phyloP scores from a whole-genome alignment of 495 filamentous ascomycete genomes.

The Elasticomyces elasticus region DNA sequence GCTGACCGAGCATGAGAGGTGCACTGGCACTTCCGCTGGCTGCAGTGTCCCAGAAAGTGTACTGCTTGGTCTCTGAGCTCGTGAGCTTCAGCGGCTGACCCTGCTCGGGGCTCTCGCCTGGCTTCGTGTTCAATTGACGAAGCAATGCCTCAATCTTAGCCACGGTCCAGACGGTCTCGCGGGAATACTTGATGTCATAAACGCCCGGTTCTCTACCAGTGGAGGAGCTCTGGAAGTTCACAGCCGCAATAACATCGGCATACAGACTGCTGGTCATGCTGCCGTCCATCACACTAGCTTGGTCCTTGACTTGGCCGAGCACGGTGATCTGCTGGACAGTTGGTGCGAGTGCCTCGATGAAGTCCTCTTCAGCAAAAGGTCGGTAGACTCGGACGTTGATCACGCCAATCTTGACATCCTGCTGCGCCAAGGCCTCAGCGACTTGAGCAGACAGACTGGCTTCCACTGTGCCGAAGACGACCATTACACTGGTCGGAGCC shows the following conservation, averaged over 20 bases:
- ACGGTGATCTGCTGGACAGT: constrained; percentile 62
- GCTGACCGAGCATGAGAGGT: constrained; percentile 54
- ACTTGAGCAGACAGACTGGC: constrained; percentile 76
- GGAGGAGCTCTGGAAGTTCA: constrained; percentile 55
- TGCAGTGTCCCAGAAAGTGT: constrained; percentile 89
- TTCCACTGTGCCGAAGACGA: constrained; percentile 87
- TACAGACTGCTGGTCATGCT: constrained; percentile 74
- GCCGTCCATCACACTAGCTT: constrained; percentile 50
- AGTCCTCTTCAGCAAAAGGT: constrained; percentile 88
- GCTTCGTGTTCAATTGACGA: constrained; percentile 26
- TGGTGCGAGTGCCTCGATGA: constrained; percentile 67
- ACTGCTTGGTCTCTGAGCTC: constrained; percentile 54
- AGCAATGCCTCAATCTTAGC: constrained; percentile 61
- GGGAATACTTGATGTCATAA: constrained; percentile 79
- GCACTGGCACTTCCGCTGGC: constrained; percentile 56
- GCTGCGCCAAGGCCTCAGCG: constrained; percentile 56
- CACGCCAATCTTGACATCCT: constrained; percentile 69
- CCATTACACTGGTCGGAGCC: constrained; percentile 65
- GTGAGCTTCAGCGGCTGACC: constrained; percentile 35
- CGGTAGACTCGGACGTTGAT: constrained; percentile 87
- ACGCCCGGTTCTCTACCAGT: constrained; percentile 51
- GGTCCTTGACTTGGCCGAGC: constrained; percentile 52
- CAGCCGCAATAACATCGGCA: constrained; percentile 74
- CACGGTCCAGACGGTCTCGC: constrained; percentile 72
- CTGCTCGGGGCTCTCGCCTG: constrained; percentile 44